Percentiles rank a stretch among this genome's conserved stretches.
These are phyloP conservation scores for Aspergillus hancockii DNA, from an alignment of 495 filamentous ascomycete genomes.

Conservation along the genomic window DNA sequence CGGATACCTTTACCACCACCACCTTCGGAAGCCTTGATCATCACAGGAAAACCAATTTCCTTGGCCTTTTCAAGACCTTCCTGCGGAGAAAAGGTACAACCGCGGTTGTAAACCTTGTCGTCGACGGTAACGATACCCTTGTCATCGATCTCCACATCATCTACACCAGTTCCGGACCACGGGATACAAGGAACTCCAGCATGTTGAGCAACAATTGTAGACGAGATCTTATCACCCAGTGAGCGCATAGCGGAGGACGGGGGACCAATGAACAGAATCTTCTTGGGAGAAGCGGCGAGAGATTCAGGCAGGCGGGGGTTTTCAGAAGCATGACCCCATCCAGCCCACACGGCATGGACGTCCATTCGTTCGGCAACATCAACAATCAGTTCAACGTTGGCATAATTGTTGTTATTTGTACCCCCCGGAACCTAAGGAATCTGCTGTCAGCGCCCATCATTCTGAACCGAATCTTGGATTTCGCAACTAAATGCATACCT, in stretches of 20 bases:
- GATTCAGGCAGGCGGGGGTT: constrained; percentile 97
- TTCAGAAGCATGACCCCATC: constrained; percentile 99
- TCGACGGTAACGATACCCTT: constrained; percentile 90
- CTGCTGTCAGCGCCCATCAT: constrained; percentile 20
- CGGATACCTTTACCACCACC: constrained; percentile 99
- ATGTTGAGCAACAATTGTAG: constrained; percentile 98
- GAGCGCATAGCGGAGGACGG: constrained; percentile 98
- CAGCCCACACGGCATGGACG: constrained; percentile 98
- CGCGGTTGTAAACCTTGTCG: constrained; percentile 83
- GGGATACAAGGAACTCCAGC: constrained; percentile 96
- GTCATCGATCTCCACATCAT: constrained; percentile 73
- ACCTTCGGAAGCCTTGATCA: constrained; percentile 99
- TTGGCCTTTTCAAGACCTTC: constrained; percentile 85
- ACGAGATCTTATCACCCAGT: constrained; percentile 98
- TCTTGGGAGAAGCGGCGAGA: constrained; percentile 90
- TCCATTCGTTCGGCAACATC: constrained; percentile 99
- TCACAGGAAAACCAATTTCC: constrained; percentile 96
- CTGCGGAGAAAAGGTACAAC: constrained; percentile 83
- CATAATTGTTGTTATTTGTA: constrained; percentile 99
- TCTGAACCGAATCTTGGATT: background rate
- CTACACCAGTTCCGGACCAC: constrained; percentile 94
- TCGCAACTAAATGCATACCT: constrained; percentile 53
- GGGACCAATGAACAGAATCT: constrained; percentile 98
- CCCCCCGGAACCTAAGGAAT: constrained; percentile 73
- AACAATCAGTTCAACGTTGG: constrained; percentile 98